Percentiles rank a stretch among this genome's conserved stretches.
Conservation (phyloP, 805 yeast genomes). For the Saccharomycopsis selenospora region DNA sequence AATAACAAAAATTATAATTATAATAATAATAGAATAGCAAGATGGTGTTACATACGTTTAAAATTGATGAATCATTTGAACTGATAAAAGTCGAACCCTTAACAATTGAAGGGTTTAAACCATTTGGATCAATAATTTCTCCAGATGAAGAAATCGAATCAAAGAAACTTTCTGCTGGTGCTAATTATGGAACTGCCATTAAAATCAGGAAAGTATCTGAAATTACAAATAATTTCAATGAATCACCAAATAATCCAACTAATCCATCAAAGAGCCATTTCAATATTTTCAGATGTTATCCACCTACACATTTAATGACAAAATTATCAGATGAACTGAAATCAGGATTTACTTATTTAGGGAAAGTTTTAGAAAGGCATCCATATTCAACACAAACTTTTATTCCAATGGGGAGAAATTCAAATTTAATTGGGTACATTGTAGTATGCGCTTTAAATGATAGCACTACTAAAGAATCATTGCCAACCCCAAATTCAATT, state of each 20-base stretch:
- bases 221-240: conserved; percentile 42
- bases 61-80: conserved; percentile 1
- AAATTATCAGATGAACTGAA: conserved; percentile 3
- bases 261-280: conserved; percentile 54
- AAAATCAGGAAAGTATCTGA: conserved; percentile 72
- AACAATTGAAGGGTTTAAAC: conserved; percentile 10
- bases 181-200: conserved; percentile 92
- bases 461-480: conserved; percentile 25
- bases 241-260: conserved; percentile 34
- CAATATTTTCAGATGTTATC: conserved; percentile 78
- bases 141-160: conserved; percentile 17
- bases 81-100: conserved; percentile 11
- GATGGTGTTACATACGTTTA: conserved; percentile 15
- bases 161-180: conserved; percentile 27
- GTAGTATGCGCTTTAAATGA: conserved; percentile 71
- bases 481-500: conserved; percentile 57
- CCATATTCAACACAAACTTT: conserved; percentile 87
- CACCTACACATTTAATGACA: conserved; percentile 55
- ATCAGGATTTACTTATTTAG: conserved; percentile 31
- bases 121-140: conserved; percentile 19
- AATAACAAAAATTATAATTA: too few species aligned
- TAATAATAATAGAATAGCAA: too few species aligned
- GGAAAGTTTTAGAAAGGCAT: conserved; percentile 81
- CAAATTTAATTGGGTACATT: conserved; percentile 48
- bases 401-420: conserved; percentile 83